Base-by-base conservation (phyloP, 495 filamentous ascomycete genomes). In the Xylaria bambusicola region DNA sequence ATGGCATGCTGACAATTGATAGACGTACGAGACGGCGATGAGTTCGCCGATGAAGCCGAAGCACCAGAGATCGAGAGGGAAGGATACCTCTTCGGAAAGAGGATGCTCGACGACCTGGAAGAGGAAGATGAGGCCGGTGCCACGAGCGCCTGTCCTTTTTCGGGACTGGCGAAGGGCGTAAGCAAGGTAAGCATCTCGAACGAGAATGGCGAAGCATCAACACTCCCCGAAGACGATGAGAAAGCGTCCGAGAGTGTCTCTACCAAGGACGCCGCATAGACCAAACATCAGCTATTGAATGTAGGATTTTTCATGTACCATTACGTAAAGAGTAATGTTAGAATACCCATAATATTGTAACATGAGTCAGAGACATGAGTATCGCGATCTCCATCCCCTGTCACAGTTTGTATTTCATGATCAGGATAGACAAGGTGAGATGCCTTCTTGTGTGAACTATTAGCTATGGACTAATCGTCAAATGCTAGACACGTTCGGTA, bases 1-100 rank as follows among this genome's bases (percentile, higher is more conserved):
- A 44, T 13, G 3, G 3, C 46, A 51, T 33, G 23, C 56, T 58
- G 8, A 58, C 46, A 18, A 29, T 15, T 51, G 13, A 40, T n/a
- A 58, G 56, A 89, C 59, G 81, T 88, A 4, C 76, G 81, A 23
- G 87, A 92, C 58, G 87, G 87, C 35, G 88, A 89, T 31, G 87
- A 91, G 68, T 90, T 77, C 61, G 82, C 75, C 23, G 84, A 84
- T 2, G 84, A 86, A 35, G 80, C 80, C 53, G 81, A 81, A n/a
- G 72, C 78, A 26, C 75, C 71, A 18, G 73, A 83, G n/a, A 71
- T 86, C 10, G 83, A 86, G 62, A 69, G 68, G 29, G 87, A 91
- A 63, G 88, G 88, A 0, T 89, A 82, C 56, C 56, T 80, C 13
- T 69, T 76, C 51, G 77, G 77, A 6, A 78, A 76, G 63, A 73